Conservation (phyloP, 805 yeast species). For the Myxozyma kluyveri region DNA sequence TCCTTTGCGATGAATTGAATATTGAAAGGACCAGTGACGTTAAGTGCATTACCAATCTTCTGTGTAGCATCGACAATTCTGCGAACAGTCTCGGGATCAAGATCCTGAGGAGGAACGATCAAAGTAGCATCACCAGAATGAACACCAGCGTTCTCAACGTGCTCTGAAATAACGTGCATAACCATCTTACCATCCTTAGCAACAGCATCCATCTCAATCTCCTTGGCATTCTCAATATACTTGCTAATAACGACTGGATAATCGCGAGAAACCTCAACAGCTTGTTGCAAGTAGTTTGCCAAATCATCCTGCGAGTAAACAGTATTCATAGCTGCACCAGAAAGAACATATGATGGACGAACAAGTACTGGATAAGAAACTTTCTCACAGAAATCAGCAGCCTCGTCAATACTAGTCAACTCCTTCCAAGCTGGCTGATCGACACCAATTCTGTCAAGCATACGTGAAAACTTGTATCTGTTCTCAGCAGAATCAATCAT, state of each 20-base stretch:
- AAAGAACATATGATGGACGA: slow-evolving; percentile 93
- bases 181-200: slow-evolving; percentile 91
- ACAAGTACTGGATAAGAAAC: slow-evolving; percentile 94
- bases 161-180: slow-evolving; percentile 97
- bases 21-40: slow-evolving; percentile 96
- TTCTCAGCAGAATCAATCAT: slow-evolving; percentile 98
- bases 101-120: slow-evolving; percentile 94
- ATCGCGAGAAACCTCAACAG: slow-evolving; percentile 96
- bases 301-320: slow-evolving; percentile 87
- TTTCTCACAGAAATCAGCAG: slow-evolving; percentile 84
- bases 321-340: slow-evolving; percentile 99
- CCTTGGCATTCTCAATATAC: slow-evolving; percentile 94
- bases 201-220: slow-evolving; percentile 98
- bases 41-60: slow-evolving; percentile 90
- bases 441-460: slow-evolving; percentile 93
- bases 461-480: slow-evolving; percentile 95
- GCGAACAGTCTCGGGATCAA: slow-evolving; percentile 89
- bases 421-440: slow-evolving; percentile 99
- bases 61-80: slow-evolving; percentile 88
- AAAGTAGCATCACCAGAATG: slow-evolving; percentile 99
- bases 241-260: slow-evolving; percentile 97
- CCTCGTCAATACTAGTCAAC: slow-evolving; percentile 86
- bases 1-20: slow-evolving; percentile 96
- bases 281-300: slow-evolving; percentile 83
- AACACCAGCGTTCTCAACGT: slow-evolving; percentile 98